phyloP scores from a whole-genome alignment of 345 rosid genomes.

The Brassica napus region Da-Ae NC_063447.1:57061501-57062000 shows the following conservation, averaged over 20 bases:
- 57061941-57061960: too few species aligned
- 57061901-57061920: neutral
- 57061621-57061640: neutral
- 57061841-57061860: neutral
- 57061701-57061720: neutral
- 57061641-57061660: neutral
- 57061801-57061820: neutral
- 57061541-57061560: neutral
- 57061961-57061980: neutral
- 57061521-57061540: neutral
- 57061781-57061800: neutral
- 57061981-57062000: neutral
- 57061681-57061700: neutral
- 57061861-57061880: neutral
- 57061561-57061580: neutral
- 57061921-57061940: too few species aligned
- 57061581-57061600: conserved; percentile 1
- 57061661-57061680: neutral
- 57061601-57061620: conserved; percentile 1
- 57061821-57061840: neutral
- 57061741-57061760: neutral
- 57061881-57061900: neutral
- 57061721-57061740: neutral
- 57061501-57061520: neutral
- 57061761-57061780: too few species aligned